These are phyloP conservation scores for Candida sp. DNA, from an alignment of 1,139 yeast species.

Conservation along the genomic window DNA sequence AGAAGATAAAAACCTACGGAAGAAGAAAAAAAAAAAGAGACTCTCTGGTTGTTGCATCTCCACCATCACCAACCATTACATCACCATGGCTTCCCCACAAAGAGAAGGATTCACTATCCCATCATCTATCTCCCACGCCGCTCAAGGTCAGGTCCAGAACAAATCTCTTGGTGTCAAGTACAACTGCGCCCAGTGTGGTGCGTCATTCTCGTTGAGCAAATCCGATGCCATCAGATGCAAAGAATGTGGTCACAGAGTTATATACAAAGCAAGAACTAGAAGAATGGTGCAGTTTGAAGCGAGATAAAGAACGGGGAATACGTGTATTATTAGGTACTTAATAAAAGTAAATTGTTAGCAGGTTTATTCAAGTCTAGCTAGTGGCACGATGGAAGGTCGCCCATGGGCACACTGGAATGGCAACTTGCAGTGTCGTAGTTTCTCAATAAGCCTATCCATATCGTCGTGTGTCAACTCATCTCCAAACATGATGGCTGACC, in stretches of 20 bases:
- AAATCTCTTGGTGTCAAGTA: conserved; percentile 86
- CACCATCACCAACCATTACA: conserved; percentile 2
- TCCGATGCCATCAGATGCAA: conserved; percentile 98
- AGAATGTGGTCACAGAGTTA: conserved; percentile 98
- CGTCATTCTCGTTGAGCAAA: conserved; percentile 84
- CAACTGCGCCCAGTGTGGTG: conserved; percentile 97
- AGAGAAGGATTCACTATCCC: conserved; percentile 98
- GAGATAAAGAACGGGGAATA: conserved; percentile 27
- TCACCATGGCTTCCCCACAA: conserved; percentile 58
- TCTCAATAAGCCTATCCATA: conserved; percentile 46
- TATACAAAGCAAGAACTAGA: conserved; percentile 96
- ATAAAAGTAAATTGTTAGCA: background rate
- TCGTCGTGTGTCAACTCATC: conserved; percentile 44
- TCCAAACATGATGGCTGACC: conserved; percentile 79
- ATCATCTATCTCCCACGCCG: conserved; percentile 70
- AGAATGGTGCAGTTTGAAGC: conserved; percentile 80
- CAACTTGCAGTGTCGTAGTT: conserved; percentile 50
- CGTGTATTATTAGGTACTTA: background rate
- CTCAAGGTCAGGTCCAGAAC: conserved; percentile 61
- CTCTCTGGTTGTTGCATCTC: background rate
- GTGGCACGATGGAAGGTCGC: conserved; percentile 72
- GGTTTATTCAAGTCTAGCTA: conserved; percentile 23
- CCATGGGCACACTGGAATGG: conserved; percentile 94
- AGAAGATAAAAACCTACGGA: conserved; percentile 4
- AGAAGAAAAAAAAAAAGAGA: background rate